phyloP scores from a whole-genome alignment of 306 rosid species.

The Medicago ruthenica region DNA sequence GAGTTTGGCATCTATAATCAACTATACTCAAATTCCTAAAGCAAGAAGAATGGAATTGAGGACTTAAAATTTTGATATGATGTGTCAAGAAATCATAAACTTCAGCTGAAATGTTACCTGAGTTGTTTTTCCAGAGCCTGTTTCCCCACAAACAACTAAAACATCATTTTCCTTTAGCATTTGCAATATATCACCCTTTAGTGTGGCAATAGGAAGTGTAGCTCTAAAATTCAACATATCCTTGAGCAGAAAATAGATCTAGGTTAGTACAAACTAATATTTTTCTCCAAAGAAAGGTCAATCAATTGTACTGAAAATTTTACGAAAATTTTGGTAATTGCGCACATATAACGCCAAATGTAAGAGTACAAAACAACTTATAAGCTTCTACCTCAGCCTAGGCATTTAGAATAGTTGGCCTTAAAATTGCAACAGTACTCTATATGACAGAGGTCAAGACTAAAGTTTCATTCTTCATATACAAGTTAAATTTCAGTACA shows the following conservation, averaged over 20 bases:
- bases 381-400: background rate
- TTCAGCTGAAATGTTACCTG: conserved; percentile 62
- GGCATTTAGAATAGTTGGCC: conserved; percentile 1
- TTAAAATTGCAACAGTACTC: conserved; percentile 2
- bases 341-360: conserved; percentile 10
- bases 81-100: conserved; percentile 23
- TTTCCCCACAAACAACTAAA: conserved; percentile 97
- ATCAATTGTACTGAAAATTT: conserved; percentile 13
- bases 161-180: conserved; percentile 71
- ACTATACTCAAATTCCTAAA: conserved; percentile 26
- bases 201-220: conserved; percentile 79
- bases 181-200: conserved; percentile 75
- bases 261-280: conserved; percentile 2
- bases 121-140: conserved; percentile 99
- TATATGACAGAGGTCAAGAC: background rate
- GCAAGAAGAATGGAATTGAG: conserved; percentile 24
- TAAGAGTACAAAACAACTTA: background rate
- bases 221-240: conserved; percentile 84
- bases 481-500: conserved; percentile 17
- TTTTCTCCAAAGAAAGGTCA: conserved; percentile 2
- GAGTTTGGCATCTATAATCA: conserved; percentile 26
- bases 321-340: background rate
- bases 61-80: conserved; percentile 1
- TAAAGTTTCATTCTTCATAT: conserved; percentile 15
- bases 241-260: conserved; percentile 49